Base-by-base conservation (phyloP, 768 basidiomycete genomes). In the Boletus patriciae region DNA sequence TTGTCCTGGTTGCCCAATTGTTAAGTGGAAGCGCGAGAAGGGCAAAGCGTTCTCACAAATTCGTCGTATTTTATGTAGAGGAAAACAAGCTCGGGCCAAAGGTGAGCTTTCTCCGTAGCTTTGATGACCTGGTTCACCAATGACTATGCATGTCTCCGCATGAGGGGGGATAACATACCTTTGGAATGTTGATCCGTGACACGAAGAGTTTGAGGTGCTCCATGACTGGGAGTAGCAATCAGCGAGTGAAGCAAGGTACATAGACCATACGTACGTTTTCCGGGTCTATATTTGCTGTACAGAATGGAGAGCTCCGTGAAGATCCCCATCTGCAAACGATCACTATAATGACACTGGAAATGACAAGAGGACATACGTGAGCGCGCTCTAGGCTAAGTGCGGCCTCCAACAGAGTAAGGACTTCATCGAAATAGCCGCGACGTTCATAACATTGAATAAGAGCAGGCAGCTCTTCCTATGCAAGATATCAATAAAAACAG, bases 71-170 rank as follows among this genome's bases (percentile, higher is more conserved):
- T 97, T 78, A 98, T 88, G 74, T 98, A 99, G 49, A 99, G 76
- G 83, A 96, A 98, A 36, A 99, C 96, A 13, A 99, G 85, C 71
- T 98, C 96, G 12, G 96, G 88, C 97, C 97, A 99, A 45, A 99
- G 83, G 64, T 98, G 97, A 19, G 94, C 94, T 66, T 89, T 91
- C 78, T 98, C 96, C 4, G 95, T 85, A 11, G 94, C 93, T 76
- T 88, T 90, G 79, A 98, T 94, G 66, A 98, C 96, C 83, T 84
- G 12, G 45, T 46, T 57, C 21, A 25, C 29, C 44, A 6, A 37
- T 63, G 18, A 59, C 21, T 37, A 52, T 23, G 10, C 41, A 36
- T 33, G 25, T 47, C 45, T 46, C 2, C 9, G 15, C n/a, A 34
- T 12, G 31, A 57, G 46, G n/a, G 2, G 18, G 15, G 11, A 38